Conservation (phyloP, 2,329 filamentous ascomycete species). For the Arthroderma sp. region DNA sequence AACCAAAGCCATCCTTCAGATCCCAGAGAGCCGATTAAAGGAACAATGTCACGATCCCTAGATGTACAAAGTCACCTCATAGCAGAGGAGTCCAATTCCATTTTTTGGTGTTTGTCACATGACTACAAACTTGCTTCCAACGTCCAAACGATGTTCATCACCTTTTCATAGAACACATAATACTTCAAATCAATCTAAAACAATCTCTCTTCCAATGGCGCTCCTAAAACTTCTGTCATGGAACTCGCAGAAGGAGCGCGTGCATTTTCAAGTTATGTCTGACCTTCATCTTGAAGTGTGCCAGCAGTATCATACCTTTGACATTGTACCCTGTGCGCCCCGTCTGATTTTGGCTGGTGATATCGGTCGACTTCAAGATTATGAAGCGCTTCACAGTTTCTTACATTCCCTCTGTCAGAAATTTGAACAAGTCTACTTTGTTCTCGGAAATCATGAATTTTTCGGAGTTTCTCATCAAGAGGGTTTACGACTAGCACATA, state of each 20-base stretch:
- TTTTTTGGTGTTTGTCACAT: too few species aligned
- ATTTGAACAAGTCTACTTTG: conserved; percentile 18
- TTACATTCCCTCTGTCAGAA: conserved; percentile 14
- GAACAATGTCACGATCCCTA: too few species aligned
- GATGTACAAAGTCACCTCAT: too few species aligned
- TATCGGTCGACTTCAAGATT: conserved; percentile 20
- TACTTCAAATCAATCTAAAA: too few species aligned
- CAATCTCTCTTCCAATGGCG: background rate
- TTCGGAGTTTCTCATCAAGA: conserved; percentile 18
- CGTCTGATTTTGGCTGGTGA: conserved; percentile 20
- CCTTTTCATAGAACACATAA: too few species aligned
- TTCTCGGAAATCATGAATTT: conserved; percentile 28
- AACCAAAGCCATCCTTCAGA: too few species aligned
- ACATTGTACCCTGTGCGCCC: conserved; percentile 8
- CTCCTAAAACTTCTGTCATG: background rate
- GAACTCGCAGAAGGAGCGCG: background rate
- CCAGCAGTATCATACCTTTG: conserved; percentile 8
- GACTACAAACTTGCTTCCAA: too few species aligned
- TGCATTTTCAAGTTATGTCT: conserved; percentile 7
- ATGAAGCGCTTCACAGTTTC: conserved; percentile 15
- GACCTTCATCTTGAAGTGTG: conserved; percentile 9
- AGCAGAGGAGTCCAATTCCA: too few species aligned
- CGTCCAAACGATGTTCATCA: too few species aligned
- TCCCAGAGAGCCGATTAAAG: too few species aligned
- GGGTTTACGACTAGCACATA: conserved; percentile 11